Percentiles rank a stretch among this genome's conserved stretches.
These are phyloP conservation scores for Arxiozyma heterogenica DNA, from an alignment of 1,139 yeast species.

Conservation along the genomic window DNA sequence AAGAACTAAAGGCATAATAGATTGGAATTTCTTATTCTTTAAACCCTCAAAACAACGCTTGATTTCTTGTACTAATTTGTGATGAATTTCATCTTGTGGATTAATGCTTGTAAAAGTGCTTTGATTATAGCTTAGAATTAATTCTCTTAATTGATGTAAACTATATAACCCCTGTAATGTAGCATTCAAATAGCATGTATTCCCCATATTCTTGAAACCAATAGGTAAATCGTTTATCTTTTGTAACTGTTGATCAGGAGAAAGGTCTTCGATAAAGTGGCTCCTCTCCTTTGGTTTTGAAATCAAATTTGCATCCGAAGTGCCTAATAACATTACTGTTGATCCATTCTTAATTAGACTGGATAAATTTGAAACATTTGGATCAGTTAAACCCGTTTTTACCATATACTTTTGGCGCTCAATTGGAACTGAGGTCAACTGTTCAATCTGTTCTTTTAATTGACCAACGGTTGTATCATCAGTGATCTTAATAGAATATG, in stretches of 20 bases:
- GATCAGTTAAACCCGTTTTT: slow-evolving; percentile 78
- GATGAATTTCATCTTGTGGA: slow-evolving; percentile 31
- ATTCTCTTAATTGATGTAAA: slow-evolving; percentile 34
- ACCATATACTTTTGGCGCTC: slow-evolving; percentile 84
- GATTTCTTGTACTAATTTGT: slow-evolving; percentile 32
- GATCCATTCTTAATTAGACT: slow-evolving; percentile 48
- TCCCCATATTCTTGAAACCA: slow-evolving; percentile 82
- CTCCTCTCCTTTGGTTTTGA: slow-evolving; percentile 47
- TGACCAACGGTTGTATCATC: slow-evolving; percentile 52
- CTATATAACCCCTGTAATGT: slow-evolving; percentile 72
- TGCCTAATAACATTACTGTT: slow-evolving; percentile 82
- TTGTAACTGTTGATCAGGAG: slow-evolving; percentile 32
- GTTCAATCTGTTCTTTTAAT: slow-evolving; percentile 62
- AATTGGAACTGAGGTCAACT: slow-evolving; percentile 70
- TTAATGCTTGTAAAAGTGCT: slow-evolving; percentile 7
- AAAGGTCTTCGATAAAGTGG: slow-evolving; percentile 64
- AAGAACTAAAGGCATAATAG: slow-evolving; percentile 55
- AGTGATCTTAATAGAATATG: slow-evolving; percentile 57
- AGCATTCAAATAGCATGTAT: slow-evolving; percentile 90
- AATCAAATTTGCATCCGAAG: slow-evolving; percentile 66
- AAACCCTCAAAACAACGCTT: slow-evolving; percentile 33
- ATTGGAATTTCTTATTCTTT: slow-evolving; percentile 37
- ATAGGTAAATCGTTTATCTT: slow-evolving; percentile 51
- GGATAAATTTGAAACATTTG: slow-evolving; percentile 35
- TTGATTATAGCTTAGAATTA: slow-evolving; percentile 22